These are phyloP conservation scores for Pholiota microspora DNA, from an alignment of 768 basidiomycete species.

Conservation along the genomic window DNA sequence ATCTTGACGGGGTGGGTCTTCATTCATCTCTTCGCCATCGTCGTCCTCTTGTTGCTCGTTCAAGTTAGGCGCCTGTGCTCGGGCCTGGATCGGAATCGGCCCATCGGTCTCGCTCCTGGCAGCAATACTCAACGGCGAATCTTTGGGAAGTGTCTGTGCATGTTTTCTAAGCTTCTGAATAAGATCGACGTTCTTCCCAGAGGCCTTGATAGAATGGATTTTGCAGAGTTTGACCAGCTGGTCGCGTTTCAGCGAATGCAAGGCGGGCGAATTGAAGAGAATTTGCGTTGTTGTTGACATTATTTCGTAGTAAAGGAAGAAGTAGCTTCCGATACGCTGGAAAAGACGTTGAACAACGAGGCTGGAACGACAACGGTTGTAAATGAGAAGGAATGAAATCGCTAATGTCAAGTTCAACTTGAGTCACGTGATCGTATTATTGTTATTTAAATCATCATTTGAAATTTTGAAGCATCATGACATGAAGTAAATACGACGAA, in stretches of 20 bases:
- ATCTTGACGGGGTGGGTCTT: slow-evolving; percentile 13
- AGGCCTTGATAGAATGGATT: slow-evolving; percentile 74
- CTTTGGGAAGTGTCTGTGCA: slow-evolving; percentile 59
- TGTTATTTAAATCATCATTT: background rate
- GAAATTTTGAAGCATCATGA: no score
- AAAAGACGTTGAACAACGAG: no score
- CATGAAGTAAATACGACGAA: no score
- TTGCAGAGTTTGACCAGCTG: slow-evolving; percentile 87
- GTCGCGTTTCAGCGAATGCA: slow-evolving; percentile 80
- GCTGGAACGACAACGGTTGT: no score
- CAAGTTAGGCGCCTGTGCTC: slow-evolving; percentile 16
- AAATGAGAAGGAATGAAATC: background rate
- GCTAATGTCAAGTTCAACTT: background rate
- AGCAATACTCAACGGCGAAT: slow-evolving; percentile 54
- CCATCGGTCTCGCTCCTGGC: slow-evolving; percentile 42
- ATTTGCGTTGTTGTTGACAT: slow-evolving; percentile 80
- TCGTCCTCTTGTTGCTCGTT: slow-evolving; percentile 23
- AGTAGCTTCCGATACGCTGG: no score
- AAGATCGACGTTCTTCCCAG: slow-evolving; percentile 77
- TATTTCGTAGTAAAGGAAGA: slow-evolving; percentile 5
- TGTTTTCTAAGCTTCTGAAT: slow-evolving; percentile 67
- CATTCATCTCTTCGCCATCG: slow-evolving; percentile 26
- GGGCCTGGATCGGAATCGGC: slow-evolving; percentile 16
- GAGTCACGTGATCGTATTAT: background rate
- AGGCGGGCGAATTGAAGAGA: slow-evolving; percentile 79